Percentiles rank a stretch among this genome's conserved stretches.
Evolutionary conservation across 2,329 filamentous ascomycete species (phyloP).

Genomic region (Grosmannia penicillata): DNA sequence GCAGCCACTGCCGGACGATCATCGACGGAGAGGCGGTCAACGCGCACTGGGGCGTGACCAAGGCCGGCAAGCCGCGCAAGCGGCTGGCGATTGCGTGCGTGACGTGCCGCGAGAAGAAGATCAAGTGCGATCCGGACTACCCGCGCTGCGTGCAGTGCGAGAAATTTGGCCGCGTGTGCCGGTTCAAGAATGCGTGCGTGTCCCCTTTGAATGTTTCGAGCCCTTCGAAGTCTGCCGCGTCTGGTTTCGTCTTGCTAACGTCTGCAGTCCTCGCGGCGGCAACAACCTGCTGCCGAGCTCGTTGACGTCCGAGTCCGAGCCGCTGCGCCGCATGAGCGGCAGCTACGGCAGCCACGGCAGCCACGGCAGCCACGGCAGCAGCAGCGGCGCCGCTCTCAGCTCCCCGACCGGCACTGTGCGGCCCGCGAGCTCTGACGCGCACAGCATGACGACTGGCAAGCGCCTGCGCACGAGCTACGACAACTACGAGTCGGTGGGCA

Average conservation of each 20-base stretch:
- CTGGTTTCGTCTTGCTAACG: neutral
- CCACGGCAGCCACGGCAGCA: neutral
- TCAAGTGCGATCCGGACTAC: slow-evolving; percentile 84
- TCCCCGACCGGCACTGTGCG: slow-evolving; percentile 24
- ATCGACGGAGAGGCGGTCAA: slow-evolving; percentile 82
- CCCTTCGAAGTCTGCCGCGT: too few relatives aligned
- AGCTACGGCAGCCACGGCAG: too few relatives aligned
- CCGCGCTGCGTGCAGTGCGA: slow-evolving; percentile 84
- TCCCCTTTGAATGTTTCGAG: neutral
- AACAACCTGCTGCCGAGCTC: slow-evolving; percentile 41
- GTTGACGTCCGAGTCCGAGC: slow-evolving; percentile 34
- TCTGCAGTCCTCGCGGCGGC: slow-evolving; percentile 37
- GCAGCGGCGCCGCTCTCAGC: slow-evolving; percentile 20
- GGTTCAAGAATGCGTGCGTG: slow-evolving; percentile 73
- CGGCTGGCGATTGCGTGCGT: slow-evolving; percentile 83
- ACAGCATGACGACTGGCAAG: slow-evolving; percentile 22
- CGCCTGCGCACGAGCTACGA: slow-evolving; percentile 33
- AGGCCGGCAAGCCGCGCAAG: slow-evolving; percentile 86
- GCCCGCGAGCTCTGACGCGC: slow-evolving; percentile 16
- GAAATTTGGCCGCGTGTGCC: slow-evolving; percentile 76
- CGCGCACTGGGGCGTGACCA: slow-evolving; percentile 85
- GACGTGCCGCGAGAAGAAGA: slow-evolving; percentile 91
- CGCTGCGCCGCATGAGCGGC: slow-evolving; percentile 21
- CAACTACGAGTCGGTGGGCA: slow-evolving; percentile 21
- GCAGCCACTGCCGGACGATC: slow-evolving; percentile 64